Conservation (phyloP, 345 rosid species). For the Nasturtium officinale region DNA sequence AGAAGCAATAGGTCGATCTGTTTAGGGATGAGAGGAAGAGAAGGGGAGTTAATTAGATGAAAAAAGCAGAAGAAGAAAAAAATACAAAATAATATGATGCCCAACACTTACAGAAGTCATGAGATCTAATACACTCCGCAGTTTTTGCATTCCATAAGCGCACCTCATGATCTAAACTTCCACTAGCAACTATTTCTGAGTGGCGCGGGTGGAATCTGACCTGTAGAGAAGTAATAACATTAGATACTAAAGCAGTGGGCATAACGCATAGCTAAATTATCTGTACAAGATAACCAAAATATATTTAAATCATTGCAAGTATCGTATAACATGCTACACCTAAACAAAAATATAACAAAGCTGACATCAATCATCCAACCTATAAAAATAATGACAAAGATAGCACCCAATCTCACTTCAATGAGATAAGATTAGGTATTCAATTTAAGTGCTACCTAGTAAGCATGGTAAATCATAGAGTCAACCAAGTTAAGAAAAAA, state of each 20-base stretch:
- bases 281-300: slow-evolving; percentile 1
- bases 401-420: slow-evolving; percentile 16
- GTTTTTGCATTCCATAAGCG: slow-evolving; percentile 82
- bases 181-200: slow-evolving; percentile 81
- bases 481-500: slow-evolving; percentile 16
- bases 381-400: slow-evolving; percentile 18
- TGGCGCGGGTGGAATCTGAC: slow-evolving; percentile 83
- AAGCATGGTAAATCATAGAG: slow-evolving; percentile 23
- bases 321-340: slow-evolving; percentile 17
- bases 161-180: slow-evolving; percentile 87
- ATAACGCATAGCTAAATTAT: slow-evolving; percentile 5
- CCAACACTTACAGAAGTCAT: slow-evolving; percentile 66
- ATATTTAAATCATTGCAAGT: not conserved
- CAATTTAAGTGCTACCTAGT: slow-evolving; percentile 11
- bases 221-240: slow-evolving; percentile 49
- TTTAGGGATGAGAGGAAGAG: slow-evolving; percentile 13
- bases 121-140: slow-evolving; percentile 67
- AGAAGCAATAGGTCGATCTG: slow-evolving; percentile 85
- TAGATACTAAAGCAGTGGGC: slow-evolving; percentile 23
- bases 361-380: slow-evolving; percentile 21
- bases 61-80: slow-evolving; percentile 15
- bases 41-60: slow-evolving; percentile 8
- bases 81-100: not conserved
- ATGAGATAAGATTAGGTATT: not conserved
- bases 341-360: slow-evolving; percentile 12